A percentile compares a stretch with the other conserved stretches of the same genome.
Evolutionary conservation across 208 protist species (phyloP).

Genomic region (Phytomonas sp.): DNA sequence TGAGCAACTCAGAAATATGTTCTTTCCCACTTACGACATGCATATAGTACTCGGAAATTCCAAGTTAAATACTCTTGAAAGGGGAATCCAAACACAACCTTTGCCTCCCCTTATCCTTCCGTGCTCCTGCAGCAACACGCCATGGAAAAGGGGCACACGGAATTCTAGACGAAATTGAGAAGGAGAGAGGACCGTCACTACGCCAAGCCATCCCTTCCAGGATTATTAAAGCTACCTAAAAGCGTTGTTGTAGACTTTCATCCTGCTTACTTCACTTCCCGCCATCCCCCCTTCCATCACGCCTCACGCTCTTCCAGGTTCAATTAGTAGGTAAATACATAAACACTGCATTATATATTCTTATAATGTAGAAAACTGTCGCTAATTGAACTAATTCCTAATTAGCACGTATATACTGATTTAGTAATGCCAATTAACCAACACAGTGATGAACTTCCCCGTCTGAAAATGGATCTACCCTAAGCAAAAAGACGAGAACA

Average conservation of each 20-base stretch:
- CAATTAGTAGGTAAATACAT: neutral
- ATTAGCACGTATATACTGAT: neutral
- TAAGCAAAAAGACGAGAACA: slow-evolving; percentile 73
- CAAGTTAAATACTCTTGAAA: neutral
- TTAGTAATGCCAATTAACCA: neutral
- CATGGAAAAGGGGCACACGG: neutral
- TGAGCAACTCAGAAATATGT: neutral
- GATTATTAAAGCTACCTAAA: neutral
- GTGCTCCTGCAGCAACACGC: neutral
- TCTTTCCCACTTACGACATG: neutral
- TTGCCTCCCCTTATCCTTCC: neutral
- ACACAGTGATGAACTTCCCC: neutral
- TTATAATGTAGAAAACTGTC: neutral
- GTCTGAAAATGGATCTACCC: neutral
- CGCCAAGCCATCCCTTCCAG: neutral
- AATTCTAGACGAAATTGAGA: neutral
- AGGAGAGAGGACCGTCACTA: neutral
- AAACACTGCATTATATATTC: neutral
- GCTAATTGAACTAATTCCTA: neutral
- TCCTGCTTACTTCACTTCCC: neutral
- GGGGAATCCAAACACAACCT: neutral
- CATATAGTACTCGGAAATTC: neutral
- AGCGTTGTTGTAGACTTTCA: neutral
- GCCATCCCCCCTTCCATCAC: neutral
- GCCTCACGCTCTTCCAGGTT: neutral